A percentile compares a stretch with the other conserved stretches of the same genome.
phyloP scores from a whole-genome alignment of 208 protist species.

The Blastocrithidia nonstop region DNA sequence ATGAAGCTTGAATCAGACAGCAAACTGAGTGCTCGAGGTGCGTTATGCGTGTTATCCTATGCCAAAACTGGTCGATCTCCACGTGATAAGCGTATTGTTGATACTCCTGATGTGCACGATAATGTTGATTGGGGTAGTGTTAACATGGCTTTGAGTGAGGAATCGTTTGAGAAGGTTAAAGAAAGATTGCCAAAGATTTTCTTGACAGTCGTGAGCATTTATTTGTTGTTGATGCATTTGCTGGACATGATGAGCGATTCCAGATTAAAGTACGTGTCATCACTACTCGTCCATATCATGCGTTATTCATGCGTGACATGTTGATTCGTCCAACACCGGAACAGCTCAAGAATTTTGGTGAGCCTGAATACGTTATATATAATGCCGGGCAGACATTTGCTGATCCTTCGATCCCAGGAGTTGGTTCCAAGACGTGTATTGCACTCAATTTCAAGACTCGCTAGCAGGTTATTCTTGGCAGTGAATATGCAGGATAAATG shows the following conservation, averaged over 20 bases:
- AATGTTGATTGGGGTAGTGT: conserved; percentile 92
- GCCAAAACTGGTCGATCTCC: conserved; percentile 88
- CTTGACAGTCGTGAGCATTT: conserved; percentile 83
- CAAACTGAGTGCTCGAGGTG: conserved; percentile 67
- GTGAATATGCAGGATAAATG: conserved; percentile 96
- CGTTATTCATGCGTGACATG: conserved; percentile 95
- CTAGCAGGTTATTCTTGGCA: conserved; percentile 92
- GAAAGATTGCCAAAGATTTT: conserved; percentile 85
- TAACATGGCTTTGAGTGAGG: conserved; percentile 84
- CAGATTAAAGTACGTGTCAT: conserved; percentile 89
- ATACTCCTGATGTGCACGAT: conserved; percentile 36
- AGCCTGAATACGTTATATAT: conserved; percentile 92
- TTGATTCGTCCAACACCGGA: conserved; percentile 85
- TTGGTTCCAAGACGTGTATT: conserved; percentile 57
- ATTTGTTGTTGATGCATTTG: conserved; percentile 91
- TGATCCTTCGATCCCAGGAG: conserved; percentile 78
- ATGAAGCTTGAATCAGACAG: conserved; percentile 57
- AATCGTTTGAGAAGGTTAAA: conserved; percentile 86
- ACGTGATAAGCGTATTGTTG: conserved; percentile 88
- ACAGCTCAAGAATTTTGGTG: conserved; percentile 84
- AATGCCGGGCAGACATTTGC: conserved; percentile 87
- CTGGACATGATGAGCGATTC: conserved; percentile 85
- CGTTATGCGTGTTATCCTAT: conserved; percentile 72
- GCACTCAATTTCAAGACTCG: conserved; percentile 67
- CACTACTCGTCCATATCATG: conserved; percentile 88